A percentile compares a stretch with the other conserved stretches of the same genome.
Evolutionary conservation across 306 rosid genomes (phyloP).

Genomic region (Quercus cerris): DNA sequence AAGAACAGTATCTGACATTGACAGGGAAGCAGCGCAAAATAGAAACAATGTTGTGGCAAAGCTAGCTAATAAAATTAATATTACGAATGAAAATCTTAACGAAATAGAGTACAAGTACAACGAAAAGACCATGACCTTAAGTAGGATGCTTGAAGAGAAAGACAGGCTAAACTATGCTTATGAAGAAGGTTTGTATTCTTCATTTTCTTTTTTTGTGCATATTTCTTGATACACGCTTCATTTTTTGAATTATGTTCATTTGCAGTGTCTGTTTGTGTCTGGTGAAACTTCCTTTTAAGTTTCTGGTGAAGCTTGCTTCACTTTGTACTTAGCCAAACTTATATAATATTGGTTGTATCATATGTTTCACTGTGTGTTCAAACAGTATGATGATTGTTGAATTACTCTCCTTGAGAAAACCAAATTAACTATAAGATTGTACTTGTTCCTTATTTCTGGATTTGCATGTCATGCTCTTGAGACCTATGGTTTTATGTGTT

Average conservation of each 20-base stretch:
- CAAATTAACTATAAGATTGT: not conserved
- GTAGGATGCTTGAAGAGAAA: slow-evolving; percentile 81
- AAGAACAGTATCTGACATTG: slow-evolving; percentile 74
- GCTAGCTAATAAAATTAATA: slow-evolving; percentile 63
- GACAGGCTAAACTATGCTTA: slow-evolving; percentile 69
- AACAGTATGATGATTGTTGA: too few species aligned
- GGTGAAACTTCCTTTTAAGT: too few species aligned
- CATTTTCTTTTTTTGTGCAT: slow-evolving; percentile 3
- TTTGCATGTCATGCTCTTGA: not conserved
- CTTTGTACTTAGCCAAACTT: not conserved
- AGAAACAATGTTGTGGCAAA: slow-evolving; percentile 57
- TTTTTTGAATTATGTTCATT: slow-evolving; percentile 5
- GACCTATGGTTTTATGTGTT: too few species aligned
- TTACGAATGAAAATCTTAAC: slow-evolving; percentile 61
- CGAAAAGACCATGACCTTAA: slow-evolving; percentile 69
- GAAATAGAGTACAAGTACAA: slow-evolving; percentile 62
- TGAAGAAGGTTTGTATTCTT: slow-evolving; percentile 58
- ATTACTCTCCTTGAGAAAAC: not conserved
- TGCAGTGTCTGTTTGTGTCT: not conserved
- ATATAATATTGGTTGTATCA: not conserved
- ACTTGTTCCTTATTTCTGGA: not conserved
- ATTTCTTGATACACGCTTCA: not conserved
- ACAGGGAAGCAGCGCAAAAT: slow-evolving; percentile 64
- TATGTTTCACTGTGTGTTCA: not conserved
- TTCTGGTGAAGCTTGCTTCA: not conserved